A percentile compares a stretch with the other conserved stretches of the same genome.
phyloP scores from a whole-genome alignment of 208 protist genomes.

The Wallacemonas sp. region DNA sequence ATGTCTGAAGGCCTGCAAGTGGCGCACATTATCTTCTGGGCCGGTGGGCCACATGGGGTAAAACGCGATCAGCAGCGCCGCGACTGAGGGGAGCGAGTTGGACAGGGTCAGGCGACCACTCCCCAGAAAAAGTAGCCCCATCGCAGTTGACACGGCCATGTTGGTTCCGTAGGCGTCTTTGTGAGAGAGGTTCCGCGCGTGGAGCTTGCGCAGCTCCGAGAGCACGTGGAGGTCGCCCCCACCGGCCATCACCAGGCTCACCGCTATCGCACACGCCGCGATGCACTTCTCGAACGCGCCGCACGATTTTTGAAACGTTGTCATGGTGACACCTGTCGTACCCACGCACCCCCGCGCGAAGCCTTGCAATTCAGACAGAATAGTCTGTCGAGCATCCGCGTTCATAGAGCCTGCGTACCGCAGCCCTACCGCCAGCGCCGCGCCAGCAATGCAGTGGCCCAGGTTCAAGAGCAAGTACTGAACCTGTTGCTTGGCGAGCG shows the following conservation, averaged over 20 bases:
- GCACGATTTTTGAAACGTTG: conserved; percentile 63
- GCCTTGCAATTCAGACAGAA: conserved; percentile 67
- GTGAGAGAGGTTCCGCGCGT: conserved; percentile 39
- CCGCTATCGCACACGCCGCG: conserved; percentile 61
- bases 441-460: conserved; percentile 73
- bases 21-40: conserved; percentile 90
- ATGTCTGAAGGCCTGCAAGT: conserved; percentile 91
- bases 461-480: conserved; percentile 80
- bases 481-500: conserved; percentile 53
- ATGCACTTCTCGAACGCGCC: conserved; percentile 77
- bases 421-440: conserved; percentile 70
- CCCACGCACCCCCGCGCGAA: conserved; percentile 69
- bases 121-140: conserved; percentile 95
- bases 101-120: conserved; percentile 89
- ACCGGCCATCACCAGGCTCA: conserved; percentile 92
- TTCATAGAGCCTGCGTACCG: conserved; percentile 84
- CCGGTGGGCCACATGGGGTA: conserved; percentile 93
- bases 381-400: conserved; percentile 40
- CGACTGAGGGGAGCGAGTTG: conserved; percentile 78
- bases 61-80: conserved; percentile 91
- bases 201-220: conserved; percentile 63
- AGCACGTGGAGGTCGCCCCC: conserved; percentile 88
- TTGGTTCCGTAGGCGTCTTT: conserved; percentile 87
- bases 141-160: conserved; percentile 94
- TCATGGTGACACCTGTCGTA: conserved; percentile 43